Conservation (phyloP, 1,139 yeast genomes). For the Pichia sp. region DNA sequence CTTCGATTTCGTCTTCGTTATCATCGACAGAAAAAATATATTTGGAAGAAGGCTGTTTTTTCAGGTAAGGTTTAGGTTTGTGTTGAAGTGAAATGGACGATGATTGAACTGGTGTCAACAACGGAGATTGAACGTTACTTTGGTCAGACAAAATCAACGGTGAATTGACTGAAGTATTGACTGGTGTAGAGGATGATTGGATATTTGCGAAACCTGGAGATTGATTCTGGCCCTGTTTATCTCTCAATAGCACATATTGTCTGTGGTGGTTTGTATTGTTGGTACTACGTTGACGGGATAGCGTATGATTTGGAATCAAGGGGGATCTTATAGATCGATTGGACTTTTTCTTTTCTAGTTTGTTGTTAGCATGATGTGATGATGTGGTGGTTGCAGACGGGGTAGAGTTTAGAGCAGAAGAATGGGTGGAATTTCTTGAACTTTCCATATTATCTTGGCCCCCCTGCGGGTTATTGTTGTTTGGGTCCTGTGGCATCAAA, state of each 20-base stretch:
- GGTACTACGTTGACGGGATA: slow-evolving; percentile 17
- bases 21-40: slow-evolving; percentile 68
- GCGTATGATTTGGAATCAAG: slow-evolving; percentile 15
- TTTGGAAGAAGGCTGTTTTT: slow-evolving; percentile 22
- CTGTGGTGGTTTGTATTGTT: slow-evolving; percentile 22
- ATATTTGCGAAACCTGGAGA: background rate
- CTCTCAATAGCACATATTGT: slow-evolving; percentile 25
- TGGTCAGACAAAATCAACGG: background rate
- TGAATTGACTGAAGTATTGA: too few relatives aligned
- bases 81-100: slow-evolving; percentile 5
- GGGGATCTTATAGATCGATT: slow-evolving; percentile 19
- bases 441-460: too few relatives aligned
- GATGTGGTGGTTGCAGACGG: too few relatives aligned
- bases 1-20: slow-evolving; percentile 55
- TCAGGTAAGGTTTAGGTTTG: slow-evolving; percentile 19
- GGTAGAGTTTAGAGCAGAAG: too few relatives aligned
- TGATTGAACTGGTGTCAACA: slow-evolving; percentile 1
- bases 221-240: slow-evolving; percentile 8
- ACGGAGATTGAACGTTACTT: slow-evolving; percentile 1
- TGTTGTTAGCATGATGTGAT: too few relatives aligned
- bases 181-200: background rate
- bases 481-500: too few relatives aligned
- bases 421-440: too few relatives aligned
- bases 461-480: too few relatives aligned
- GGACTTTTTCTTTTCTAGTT: slow-evolving; percentile 7